phyloP scores from a whole-genome alignment of 345 rosid species.

The Hevea brasiliensis region DNA sequence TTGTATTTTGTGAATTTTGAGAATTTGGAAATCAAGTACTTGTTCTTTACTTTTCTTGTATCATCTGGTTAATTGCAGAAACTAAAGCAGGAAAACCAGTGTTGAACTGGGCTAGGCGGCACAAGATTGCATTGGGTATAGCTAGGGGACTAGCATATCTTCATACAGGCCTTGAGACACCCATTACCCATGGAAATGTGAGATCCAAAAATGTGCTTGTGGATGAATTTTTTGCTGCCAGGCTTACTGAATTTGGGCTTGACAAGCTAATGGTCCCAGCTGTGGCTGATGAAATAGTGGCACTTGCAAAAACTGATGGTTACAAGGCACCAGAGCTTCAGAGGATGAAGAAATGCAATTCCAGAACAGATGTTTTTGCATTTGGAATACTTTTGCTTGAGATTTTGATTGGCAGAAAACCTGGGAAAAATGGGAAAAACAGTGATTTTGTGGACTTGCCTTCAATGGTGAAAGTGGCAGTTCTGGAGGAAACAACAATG shows the following conservation, averaged over 20 bases:
- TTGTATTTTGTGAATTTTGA: background rate
- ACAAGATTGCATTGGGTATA: constrained; percentile 84
- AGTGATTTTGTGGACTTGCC: constrained; percentile 73
- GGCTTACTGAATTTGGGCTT: constrained; percentile 88
- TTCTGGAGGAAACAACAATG: constrained; percentile 93
- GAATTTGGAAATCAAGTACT: constrained; percentile 1
- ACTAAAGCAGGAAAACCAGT: constrained; percentile 70
- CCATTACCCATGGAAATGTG: constrained; percentile 83
- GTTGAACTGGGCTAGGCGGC: constrained; percentile 92
- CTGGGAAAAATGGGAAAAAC: constrained; percentile 70
- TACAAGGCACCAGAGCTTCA: constrained; percentile 97
- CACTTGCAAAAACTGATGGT: constrained; percentile 79
- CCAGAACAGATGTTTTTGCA: constrained; percentile 91
- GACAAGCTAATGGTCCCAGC: constrained; percentile 89
- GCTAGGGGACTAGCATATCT: constrained; percentile 91
- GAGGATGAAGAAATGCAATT: constrained; percentile 90
- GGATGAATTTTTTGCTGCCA: constrained; percentile 79
- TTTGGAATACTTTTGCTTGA: constrained; percentile 89
- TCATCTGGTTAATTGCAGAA: constrained; percentile 48
- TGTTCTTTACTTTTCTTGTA: background rate
- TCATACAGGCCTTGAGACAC: constrained; percentile 71
- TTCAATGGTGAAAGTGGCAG: constrained; percentile 86
- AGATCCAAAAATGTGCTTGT: constrained; percentile 91
- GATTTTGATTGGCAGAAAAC: constrained; percentile 88
- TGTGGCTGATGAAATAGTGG: constrained; percentile 89